Evolutionary conservation across 768 basidiomycete genomes (phyloP), one percentile per base, ranked within the genome.

Genomic region (Leccinum rimulosum): DNA sequence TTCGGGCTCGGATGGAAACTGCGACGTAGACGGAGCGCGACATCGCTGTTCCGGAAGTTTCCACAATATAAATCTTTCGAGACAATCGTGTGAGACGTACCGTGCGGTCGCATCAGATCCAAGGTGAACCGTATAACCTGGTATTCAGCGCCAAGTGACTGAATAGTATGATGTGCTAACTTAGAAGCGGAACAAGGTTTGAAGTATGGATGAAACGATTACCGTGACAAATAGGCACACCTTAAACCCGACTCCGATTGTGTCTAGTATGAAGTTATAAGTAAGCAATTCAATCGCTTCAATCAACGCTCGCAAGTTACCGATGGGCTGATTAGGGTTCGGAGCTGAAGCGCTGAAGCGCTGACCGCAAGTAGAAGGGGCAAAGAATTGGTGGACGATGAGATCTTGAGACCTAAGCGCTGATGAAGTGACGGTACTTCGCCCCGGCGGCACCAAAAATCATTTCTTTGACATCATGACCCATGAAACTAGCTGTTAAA

Each of bases 231-330:
- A 53, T 40, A 33, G 53, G 62, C 65, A 61, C 63, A 71, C 69
- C 65, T 67, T 65, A 69, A 57, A 59, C 35, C 70, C 68, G 70
- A 69, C 61, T 28, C 49, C 33, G 30, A 33, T 53, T 40, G 57
- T 58, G 54, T 60, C 57, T 35, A 28, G 33, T 36, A 47, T 28
- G 47, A 52, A 52, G 22, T 22, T 22, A 22, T 22, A 25, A 25
- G 25, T 62, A 70, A 66, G 60, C 63, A 68, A 72, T 70, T 71
- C 62, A 70, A 52, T 70, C 59, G 62, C 63, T 66, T 63, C 66
- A 63, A 62, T 69, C 33, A 40, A 25, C 28, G 1, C 51, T 60
- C 60, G 57, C 51, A 58, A 57, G 50, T 57, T 62, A 59, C 66
- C 57, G 54, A 58, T 50, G 56, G 31, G 12, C 12, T 49, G 58